phyloP scores from a whole-genome alignment of 805 yeast species.

The Wickerhamomyces ciferrii region DNA sequence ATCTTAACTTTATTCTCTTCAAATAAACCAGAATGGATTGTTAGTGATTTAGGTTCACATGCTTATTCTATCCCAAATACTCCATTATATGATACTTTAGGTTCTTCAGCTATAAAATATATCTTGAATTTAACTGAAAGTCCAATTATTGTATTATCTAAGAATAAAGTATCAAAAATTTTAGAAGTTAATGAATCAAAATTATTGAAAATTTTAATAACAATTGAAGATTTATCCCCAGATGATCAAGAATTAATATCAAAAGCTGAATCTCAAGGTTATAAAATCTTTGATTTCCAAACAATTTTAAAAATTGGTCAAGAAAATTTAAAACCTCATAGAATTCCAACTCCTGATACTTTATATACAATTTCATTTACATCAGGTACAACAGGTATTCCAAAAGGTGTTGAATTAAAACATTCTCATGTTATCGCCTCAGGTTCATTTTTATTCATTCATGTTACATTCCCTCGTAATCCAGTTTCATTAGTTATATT shows the following conservation, averaged over 20 bases:
- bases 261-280: constrained; percentile 22
- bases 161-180: constrained; percentile 42
- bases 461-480: constrained; percentile 23
- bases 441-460: constrained; percentile 36
- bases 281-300: constrained; percentile 28
- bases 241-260: constrained; percentile 27
- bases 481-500: constrained; percentile 35
- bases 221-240: constrained; percentile 42
- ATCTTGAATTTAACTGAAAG: constrained; percentile 57
- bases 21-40: constrained; percentile 63
- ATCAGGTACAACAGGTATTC: constrained; percentile 72
- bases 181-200: constrained; percentile 39
- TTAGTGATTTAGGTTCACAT: constrained; percentile 64
- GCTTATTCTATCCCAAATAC: constrained; percentile 51
- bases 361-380: constrained; percentile 64
- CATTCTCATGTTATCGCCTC: constrained; percentile 49
- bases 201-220: constrained; percentile 48
- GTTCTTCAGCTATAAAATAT: constrained; percentile 56
- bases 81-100: constrained; percentile 52
- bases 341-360: constrained; percentile 47
- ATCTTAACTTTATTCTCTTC: constrained; percentile 51
- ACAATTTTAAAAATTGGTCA: constrained; percentile 34
- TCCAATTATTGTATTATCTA: constrained; percentile 55
- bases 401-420: constrained; percentile 61
- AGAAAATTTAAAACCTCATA: constrained; percentile 34